Evolutionary conservation across 2,329 filamentous ascomycete genomes (phyloP).

Genomic region (Phaeosphaeria sp.): DNA sequence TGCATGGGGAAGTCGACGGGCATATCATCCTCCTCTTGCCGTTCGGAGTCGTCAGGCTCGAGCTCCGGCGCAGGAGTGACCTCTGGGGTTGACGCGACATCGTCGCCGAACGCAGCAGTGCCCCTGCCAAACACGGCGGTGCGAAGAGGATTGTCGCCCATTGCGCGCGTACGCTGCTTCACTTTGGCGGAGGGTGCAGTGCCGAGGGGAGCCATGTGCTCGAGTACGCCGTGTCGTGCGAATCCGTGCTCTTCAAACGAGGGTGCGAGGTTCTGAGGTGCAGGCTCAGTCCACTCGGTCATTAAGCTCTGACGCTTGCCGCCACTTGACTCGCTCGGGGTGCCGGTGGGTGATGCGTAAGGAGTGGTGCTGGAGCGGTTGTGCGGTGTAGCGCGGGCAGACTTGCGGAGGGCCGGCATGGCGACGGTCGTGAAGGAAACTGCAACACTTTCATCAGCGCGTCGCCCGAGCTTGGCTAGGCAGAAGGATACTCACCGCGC

Average conservation of each 20-base stretch:
- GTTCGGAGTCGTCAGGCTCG: conserved; percentile 49
- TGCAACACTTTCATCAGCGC: conserved; percentile 40
- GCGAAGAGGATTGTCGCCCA: conserved; percentile 45
- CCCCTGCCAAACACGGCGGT: conserved; percentile 53
- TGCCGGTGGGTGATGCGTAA: conserved; percentile 38
- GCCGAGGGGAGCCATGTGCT: conserved; percentile 84
- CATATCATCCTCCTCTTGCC: conserved; percentile 46
- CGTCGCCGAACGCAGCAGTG: conserved; percentile 45
- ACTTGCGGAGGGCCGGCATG: conserved; percentile 49
- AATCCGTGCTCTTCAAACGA: conserved; percentile 82
- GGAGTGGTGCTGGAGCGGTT: conserved; percentile 45
- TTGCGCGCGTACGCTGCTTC: conserved; percentile 61
- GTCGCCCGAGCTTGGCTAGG: conserved; percentile 13
- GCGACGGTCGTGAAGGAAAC: conserved; percentile 29
- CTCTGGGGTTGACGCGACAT: conserved; percentile 56
- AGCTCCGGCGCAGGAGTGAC: conserved; percentile 50
- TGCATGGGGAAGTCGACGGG: conserved; percentile 37
- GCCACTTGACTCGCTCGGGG: conserved; percentile 34
- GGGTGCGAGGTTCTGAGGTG: conserved; percentile 61
- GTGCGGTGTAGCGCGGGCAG: conserved; percentile 41
- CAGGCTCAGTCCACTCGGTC: conserved; percentile 65
- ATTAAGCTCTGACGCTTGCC: conserved; percentile 48
- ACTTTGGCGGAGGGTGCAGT: conserved; percentile 70
- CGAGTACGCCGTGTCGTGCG: conserved; percentile 75
- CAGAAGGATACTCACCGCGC: conserved; percentile 39